These are phyloP conservation scores for Toxoplasma gondii DNA, from an alignment of 169 alveolate genomes.

Conservation along the genomic window DNA sequence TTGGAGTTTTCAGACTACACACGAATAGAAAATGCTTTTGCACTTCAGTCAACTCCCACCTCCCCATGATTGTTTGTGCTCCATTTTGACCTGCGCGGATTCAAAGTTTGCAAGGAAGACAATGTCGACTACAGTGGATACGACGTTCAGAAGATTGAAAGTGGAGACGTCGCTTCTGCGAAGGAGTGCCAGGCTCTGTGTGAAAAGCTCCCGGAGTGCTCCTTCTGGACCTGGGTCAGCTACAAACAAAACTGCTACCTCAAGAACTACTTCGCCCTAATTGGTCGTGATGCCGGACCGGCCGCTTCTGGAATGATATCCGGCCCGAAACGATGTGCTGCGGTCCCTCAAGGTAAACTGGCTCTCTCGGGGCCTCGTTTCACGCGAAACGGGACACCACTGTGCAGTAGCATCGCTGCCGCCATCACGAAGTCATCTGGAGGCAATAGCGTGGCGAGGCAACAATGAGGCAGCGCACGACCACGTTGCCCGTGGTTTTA, in stretches of 20 bases:
- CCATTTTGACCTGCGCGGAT: too few relatives aligned
- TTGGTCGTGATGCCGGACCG: neutral
- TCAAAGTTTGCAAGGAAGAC: constrained; percentile 9
- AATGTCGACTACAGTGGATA: constrained; percentile 46
- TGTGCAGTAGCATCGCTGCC: too few relatives aligned
- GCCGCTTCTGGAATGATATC: constrained; percentile 28
- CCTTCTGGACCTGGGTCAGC: constrained; percentile 45
- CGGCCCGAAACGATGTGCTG: constrained; percentile 32
- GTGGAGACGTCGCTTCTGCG: constrained; percentile 23
- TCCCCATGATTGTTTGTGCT: too few relatives aligned
- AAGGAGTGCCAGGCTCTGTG: constrained; percentile 45
- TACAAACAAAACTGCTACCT: constrained; percentile 44
- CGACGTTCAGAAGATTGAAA: constrained; percentile 28
- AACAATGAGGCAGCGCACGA: too few relatives aligned
- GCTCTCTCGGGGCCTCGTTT: neutral
- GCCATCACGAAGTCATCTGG: too few relatives aligned
- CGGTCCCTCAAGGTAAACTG: neutral
- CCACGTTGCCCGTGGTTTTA: too few relatives aligned
- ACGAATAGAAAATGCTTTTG: too few relatives aligned
- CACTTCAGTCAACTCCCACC: too few relatives aligned
- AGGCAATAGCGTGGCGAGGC: too few relatives aligned
- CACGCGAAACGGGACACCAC: too few relatives aligned
- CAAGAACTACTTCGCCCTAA: constrained; percentile 30
- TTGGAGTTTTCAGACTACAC: too few relatives aligned
- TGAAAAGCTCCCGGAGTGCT: neutral